Percentiles rank a stretch among this genome's conserved stretches.
phyloP scores from a whole-genome alignment of 768 basidiomycete genomes.

The Strobilomyces echinocephalus region DNA sequence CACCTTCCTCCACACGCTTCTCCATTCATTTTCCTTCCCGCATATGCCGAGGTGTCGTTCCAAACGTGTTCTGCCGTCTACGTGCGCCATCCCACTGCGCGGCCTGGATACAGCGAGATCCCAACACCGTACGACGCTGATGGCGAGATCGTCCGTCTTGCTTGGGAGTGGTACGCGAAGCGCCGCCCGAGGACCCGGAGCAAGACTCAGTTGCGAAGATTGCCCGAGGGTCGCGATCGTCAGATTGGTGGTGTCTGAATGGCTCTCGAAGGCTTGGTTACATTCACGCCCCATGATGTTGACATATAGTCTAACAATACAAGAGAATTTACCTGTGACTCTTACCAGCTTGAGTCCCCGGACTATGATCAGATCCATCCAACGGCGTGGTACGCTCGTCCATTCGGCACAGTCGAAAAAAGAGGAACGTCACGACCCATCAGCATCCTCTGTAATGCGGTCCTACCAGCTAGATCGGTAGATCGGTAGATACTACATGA shows the following conservation, averaged over 20 bases:
- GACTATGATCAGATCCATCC: too few relatives aligned
- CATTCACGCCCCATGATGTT: background rate
- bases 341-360: too few relatives aligned
- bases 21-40: slow-evolving; percentile 91
- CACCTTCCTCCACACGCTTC: slow-evolving; percentile 81
- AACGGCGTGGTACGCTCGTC: too few relatives aligned
- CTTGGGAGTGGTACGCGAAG: slow-evolving; percentile 94
- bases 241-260: slow-evolving; percentile 21
- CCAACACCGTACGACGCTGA: slow-evolving; percentile 96
- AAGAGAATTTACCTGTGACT: too few relatives aligned
- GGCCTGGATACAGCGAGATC: slow-evolving; percentile 94
- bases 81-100: slow-evolving; percentile 92
- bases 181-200: slow-evolving; percentile 64
- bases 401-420: too few relatives aligned
- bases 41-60: slow-evolving; percentile 84
- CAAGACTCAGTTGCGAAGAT: slow-evolving; percentile 53
- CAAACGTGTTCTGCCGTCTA: slow-evolving; percentile 87
- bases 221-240: slow-evolving; percentile 60
- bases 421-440: too few relatives aligned
- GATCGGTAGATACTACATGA: too few relatives aligned
- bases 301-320: slow-evolving; percentile 3
- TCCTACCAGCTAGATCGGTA: too few relatives aligned
- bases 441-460: too few relatives aligned
- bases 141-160: slow-evolving; percentile 84
- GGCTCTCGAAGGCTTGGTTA: background rate